Evolutionary conservation across 176 grass and related monocot species (phyloP).

Genomic region (Puya raimondii): DNA sequence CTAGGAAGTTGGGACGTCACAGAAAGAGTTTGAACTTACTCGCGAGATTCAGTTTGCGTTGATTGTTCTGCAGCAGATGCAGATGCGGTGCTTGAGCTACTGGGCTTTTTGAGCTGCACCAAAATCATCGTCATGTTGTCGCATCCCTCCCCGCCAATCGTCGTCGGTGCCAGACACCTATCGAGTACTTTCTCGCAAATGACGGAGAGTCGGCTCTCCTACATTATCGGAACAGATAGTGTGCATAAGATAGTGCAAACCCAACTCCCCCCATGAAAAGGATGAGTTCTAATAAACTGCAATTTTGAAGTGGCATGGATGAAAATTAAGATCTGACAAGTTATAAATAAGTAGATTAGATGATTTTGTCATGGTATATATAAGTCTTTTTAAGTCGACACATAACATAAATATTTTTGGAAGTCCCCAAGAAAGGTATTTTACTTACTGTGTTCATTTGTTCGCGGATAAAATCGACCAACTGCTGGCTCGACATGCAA

Average conservation of each 20-base stretch:
- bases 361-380: not conserved
- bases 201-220: conserved; percentile 70
- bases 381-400: not conserved
- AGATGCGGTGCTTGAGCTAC: conserved; percentile 4
- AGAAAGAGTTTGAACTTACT: not conserved
- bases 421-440: not conserved
- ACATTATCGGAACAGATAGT: conserved; percentile 13
- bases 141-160: conserved; percentile 53
- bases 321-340: not conserved
- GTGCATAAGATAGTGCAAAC: not conserved
- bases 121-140: conserved; percentile 99
- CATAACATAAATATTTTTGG: not conserved
- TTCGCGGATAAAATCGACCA: conserved; percentile 89
- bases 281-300: not conserved
- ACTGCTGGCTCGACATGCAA: conserved; percentile 89
- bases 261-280: not conserved
- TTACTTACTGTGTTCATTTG: conserved; percentile 57
- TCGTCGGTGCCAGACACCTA: conserved; percentile 77
- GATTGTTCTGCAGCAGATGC: conserved; percentile 18
- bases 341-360: not conserved
- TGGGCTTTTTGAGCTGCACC: conserved; percentile 76
- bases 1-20: too few relatives aligned
- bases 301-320: not conserved
- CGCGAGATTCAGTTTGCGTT: not conserved
- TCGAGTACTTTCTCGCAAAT: conserved; percentile 82